Conservation (phyloP, 2,329 filamentous ascomycete species). For the Didymellaceae sp. region DNA sequence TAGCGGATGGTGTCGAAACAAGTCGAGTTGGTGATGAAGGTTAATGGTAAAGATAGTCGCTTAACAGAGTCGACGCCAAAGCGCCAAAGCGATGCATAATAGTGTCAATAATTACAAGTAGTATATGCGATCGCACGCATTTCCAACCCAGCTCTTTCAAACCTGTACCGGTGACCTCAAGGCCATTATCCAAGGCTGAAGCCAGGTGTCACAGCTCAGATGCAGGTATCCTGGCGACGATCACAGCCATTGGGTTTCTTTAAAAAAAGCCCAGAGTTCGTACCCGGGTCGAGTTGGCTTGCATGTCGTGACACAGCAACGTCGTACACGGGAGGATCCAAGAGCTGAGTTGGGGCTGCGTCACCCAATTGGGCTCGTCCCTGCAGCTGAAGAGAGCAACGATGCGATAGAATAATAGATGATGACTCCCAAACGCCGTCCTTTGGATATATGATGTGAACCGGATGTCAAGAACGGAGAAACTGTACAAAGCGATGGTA, state of each 20-base stretch:
- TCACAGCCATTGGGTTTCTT: too few species aligned
- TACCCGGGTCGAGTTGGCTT: too few species aligned
- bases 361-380: conserved; percentile 14
- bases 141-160: conserved; percentile 3
- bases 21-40: background rate
- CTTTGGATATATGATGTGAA: conserved; percentile 19
- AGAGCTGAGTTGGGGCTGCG: conserved; percentile 18
- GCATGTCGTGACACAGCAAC: conserved; percentile 9
- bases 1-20: background rate
- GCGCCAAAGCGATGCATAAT: conserved; percentile 16
- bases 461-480: conserved; percentile 7
- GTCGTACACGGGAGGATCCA: conserved; percentile 12
- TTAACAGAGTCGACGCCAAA: conserved; percentile 7
- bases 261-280: too few species aligned
- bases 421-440: conserved; percentile 17
- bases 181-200: conserved; percentile 1
- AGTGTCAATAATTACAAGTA: conserved; percentile 16
- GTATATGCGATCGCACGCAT: conserved; percentile 2
- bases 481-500: conserved; percentile 11
- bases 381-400: conserved; percentile 16
- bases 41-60: conserved; percentile 1
- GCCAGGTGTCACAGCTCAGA: background rate
- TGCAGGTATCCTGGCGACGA: too few species aligned
- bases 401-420: conserved; percentile 9
- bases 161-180: background rate